Conservation (phyloP, 345 rosid species). For the Linum trigynum region DNA sequence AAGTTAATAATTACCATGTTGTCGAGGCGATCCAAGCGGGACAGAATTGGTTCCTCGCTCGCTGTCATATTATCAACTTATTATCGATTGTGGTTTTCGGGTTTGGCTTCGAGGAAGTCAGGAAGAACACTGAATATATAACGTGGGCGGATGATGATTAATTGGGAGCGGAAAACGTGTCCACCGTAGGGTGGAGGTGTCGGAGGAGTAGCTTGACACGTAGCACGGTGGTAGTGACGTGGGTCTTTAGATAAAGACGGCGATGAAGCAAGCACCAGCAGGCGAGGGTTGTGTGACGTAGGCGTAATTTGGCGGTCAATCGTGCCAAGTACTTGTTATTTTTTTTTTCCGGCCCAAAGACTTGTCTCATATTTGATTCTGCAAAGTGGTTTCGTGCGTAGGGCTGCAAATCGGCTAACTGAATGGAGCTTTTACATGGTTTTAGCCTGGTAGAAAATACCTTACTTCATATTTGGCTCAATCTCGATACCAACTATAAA, state of each 20-base stretch:
- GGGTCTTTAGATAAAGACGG: neutral
- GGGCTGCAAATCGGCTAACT: too few relatives aligned
- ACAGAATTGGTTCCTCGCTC: neutral
- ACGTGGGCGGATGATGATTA: neutral
- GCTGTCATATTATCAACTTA: neutral
- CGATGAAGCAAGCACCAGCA: neutral
- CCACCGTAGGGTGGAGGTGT: neutral
- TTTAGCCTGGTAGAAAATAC: too few relatives aligned
- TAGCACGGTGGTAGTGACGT: neutral
- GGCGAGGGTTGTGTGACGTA: too few relatives aligned
- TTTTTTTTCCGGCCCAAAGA: too few relatives aligned
- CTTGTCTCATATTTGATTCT: too few relatives aligned
- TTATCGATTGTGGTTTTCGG: neutral
- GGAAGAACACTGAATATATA: neutral
- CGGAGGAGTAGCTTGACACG: neutral
- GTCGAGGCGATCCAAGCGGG: neutral
- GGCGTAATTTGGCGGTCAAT: too few relatives aligned
- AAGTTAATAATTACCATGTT: neutral
- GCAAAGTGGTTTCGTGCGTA: too few relatives aligned
- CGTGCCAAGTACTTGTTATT: too few relatives aligned
- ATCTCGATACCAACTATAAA: too few relatives aligned
- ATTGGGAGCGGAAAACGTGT: neutral
- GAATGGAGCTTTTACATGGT: too few relatives aligned
- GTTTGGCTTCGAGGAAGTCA: neutral
- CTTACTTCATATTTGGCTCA: too few relatives aligned